A percentile compares a stretch with the other conserved stretches of the same genome.
Conservation (phyloP, 2,329 filamentous ascomycete genomes). For the Ceratocystis cacaofunesta region DNA sequence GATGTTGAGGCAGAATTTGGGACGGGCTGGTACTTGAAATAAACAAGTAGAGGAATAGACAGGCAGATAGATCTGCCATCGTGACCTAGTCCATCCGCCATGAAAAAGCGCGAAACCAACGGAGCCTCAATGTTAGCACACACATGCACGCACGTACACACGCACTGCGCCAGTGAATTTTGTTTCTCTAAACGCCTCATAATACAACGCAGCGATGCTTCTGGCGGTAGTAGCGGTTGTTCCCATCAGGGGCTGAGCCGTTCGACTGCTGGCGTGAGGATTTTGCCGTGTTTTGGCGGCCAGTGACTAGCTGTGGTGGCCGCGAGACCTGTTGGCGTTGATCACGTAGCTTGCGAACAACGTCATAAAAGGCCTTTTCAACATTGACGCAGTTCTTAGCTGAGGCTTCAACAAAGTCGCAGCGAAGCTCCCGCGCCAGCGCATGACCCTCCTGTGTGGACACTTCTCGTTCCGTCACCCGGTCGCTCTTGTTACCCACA, state of each 20-base stretch:
- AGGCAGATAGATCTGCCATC: no score
- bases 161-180: neutral
- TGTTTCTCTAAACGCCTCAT: conserved; percentile 21
- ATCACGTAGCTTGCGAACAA: conserved; percentile 75
- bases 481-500: conserved; percentile 95
- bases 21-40: no score
- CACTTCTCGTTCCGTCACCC: conserved; percentile 88
- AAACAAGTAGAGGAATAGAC: no score
- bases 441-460: conserved; percentile 92
- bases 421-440: conserved; percentile 78
- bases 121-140: neutral
- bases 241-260: conserved; percentile 17
- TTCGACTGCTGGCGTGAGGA: conserved; percentile 19
- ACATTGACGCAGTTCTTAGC: conserved; percentile 98
- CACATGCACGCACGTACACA: neutral
- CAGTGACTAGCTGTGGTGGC: conserved; percentile 21
- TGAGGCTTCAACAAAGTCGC: conserved; percentile 92
- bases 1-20: no score
- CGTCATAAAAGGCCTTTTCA: conserved; percentile 96
- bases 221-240: conserved; percentile 23
- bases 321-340: conserved; percentile 50
- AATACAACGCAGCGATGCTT: conserved; percentile 27
- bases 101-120: no score
- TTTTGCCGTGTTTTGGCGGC: conserved; percentile 22
- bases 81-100: no score